These are phyloP conservation scores for Cytospora piceicola DNA, from an alignment of 2,329 filamentous ascomycete species.

Conservation along the genomic window DNA sequence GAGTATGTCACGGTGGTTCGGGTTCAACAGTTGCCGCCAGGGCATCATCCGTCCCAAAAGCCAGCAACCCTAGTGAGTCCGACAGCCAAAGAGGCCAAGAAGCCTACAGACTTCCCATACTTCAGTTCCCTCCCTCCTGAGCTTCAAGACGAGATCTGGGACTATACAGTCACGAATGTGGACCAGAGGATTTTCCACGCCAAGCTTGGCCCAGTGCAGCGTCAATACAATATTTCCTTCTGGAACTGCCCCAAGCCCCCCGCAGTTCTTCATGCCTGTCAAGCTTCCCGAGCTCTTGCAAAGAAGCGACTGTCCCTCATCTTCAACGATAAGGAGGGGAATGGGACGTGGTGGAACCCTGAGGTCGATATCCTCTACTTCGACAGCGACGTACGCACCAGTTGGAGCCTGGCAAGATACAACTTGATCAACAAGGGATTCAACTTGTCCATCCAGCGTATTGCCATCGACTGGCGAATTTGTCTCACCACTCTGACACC, in stretches of 20 bases:
- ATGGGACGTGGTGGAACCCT: not conserved
- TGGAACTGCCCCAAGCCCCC: not conserved
- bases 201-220: not conserved
- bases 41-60: not conserved
- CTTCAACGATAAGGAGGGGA: not conserved
- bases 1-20: not conserved
- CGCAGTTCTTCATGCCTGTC: not conserved
- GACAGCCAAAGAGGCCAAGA: not conserved
- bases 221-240: not conserved
- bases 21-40: not conserved
- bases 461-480: not conserved
- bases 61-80: not conserved
- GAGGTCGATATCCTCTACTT: not conserved
- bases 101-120: not conserved
- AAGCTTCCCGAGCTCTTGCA: not conserved
- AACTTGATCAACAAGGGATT: not conserved
- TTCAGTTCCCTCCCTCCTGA: not conserved
- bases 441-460: not conserved
- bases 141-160: not conserved
- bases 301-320: not conserved
- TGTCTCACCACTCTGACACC: not conserved
- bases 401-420: not conserved
- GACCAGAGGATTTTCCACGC: not conserved
- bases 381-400: not conserved
- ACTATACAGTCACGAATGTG: not conserved